These are phyloP conservation scores for Dipteronia dyeriana DNA, from an alignment of 345 rosid genomes.

Conservation along the genomic window DNA sequence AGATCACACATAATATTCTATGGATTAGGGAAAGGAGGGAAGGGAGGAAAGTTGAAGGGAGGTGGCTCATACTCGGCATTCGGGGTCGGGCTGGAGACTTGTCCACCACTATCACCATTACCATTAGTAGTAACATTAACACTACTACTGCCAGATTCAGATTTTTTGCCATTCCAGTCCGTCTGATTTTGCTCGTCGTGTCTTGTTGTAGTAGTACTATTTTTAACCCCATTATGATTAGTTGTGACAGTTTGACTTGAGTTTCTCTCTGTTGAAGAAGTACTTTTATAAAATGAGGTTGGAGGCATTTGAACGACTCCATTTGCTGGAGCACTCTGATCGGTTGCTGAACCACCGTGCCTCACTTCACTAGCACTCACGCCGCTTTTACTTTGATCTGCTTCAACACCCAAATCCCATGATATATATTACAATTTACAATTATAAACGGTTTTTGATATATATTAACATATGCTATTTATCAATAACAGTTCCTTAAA, in stretches of 20 bases:
- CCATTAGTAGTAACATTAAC: background rate
- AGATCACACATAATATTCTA: background rate
- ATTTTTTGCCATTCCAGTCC: background rate
- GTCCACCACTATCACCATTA: background rate
- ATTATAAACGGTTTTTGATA: too few relatives aligned
- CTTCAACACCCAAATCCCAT: background rate
- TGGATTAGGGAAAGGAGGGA: background rate
- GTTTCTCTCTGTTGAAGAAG: background rate
- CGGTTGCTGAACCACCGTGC: background rate
- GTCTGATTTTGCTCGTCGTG: background rate
- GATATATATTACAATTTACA: background rate
- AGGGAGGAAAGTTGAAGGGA: background rate
- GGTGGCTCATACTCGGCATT: background rate
- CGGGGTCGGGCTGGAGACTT: background rate
- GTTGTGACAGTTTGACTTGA: background rate
- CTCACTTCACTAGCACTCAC: background rate
- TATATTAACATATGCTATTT: too few relatives aligned
- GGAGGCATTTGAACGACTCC: background rate
- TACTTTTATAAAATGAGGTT: background rate
- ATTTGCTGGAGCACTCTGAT: background rate
- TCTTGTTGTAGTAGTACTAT: background rate
- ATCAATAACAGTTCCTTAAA: too few relatives aligned
- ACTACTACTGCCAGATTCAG: background rate
- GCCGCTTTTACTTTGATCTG: background rate
- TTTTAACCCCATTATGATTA: background rate